Percentiles rank a stretch among this genome's conserved stretches.
Evolutionary conservation across 441 rosid genomes (phyloP).

Genomic region (Corymbia citriodora): DNA sequence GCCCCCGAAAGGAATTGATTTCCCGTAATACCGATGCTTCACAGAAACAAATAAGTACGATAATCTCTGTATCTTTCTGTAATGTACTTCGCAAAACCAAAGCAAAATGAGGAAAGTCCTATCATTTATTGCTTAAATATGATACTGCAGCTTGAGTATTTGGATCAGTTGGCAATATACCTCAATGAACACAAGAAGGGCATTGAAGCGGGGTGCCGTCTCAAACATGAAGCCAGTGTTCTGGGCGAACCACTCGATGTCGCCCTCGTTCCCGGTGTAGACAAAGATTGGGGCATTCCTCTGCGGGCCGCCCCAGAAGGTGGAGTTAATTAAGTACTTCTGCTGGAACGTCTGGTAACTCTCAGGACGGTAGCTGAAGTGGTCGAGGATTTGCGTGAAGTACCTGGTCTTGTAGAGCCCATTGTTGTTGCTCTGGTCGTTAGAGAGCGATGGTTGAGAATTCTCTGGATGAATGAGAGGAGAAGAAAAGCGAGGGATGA

Average conservation of each 20-base stretch:
- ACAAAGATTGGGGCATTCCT: conserved; percentile 48
- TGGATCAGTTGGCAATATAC: conserved; percentile 4
- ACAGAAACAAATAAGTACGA: not conserved
- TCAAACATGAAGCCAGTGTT: conserved; percentile 57
- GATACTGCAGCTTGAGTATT: not conserved
- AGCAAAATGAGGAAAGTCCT: not conserved
- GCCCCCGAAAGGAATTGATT: conserved; percentile 54
- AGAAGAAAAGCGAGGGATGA: conserved; percentile 30
- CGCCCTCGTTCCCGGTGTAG: conserved; percentile 58
- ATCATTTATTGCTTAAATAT: not conserved
- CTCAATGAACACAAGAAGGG: conserved; percentile 62
- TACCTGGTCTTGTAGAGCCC: conserved; percentile 27
- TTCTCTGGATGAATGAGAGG: not conserved
- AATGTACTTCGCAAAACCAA: not conserved
- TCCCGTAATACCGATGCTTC: conserved; percentile 63
- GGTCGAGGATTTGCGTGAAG: conserved; percentile 55
- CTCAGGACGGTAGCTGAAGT: conserved; percentile 42
- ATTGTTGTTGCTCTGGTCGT: conserved; percentile 11
- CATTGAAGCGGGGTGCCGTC: conserved; percentile 46
- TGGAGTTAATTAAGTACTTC: conserved; percentile 42
- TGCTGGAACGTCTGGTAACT: conserved; percentile 55
- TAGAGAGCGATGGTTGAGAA: not conserved
- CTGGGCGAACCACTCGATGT: conserved; percentile 56
- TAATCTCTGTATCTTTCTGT: not conserved
- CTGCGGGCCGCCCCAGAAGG: conserved; percentile 36